These are phyloP conservation scores for Allium fistulosum DNA, from an alignment of 106 monocot species.

Conservation along the genomic window DNA sequence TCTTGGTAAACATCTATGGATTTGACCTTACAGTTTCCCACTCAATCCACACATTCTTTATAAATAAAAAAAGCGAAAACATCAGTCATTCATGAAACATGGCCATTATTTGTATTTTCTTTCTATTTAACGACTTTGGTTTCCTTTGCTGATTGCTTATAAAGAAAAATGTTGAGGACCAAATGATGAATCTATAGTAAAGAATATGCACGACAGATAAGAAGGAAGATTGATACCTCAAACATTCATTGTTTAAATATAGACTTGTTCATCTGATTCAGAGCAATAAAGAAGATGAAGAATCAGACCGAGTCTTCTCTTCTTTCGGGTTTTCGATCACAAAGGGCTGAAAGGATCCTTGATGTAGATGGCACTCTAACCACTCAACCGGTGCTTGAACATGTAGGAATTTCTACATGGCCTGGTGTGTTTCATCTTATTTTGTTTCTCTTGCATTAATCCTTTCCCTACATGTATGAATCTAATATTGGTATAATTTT, in stretches of 20 bases:
- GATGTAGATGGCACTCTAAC: conserved; percentile 94
- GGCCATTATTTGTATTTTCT: too few relatives aligned
- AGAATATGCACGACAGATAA: too few relatives aligned
- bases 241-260: background rate
- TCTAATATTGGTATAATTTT: conserved; percentile 2
- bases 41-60: too few relatives aligned
- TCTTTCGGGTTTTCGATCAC: conserved; percentile 47
- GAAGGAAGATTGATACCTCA: too few relatives aligned
- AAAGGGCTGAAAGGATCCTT: conserved; percentile 76
- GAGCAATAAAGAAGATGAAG: conserved; percentile 87
- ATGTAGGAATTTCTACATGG: conserved; percentile 91
- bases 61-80: too few relatives aligned
- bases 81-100: too few relatives aligned
- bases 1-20: too few relatives aligned
- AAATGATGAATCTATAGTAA: too few relatives aligned
- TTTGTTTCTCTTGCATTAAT: background rate
- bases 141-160: too few relatives aligned
- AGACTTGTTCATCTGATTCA: conserved; percentile 20
- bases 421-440: conserved; percentile 51
- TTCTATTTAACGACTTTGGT: too few relatives aligned
- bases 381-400: conserved; percentile 91
- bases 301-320: conserved; percentile 81
- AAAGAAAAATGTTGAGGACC: too few relatives aligned
- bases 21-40: too few relatives aligned
- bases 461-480: conserved; percentile 4